phyloP scores from a whole-genome alignment of 208 protist species.

The Phytomonas francai region DNA sequence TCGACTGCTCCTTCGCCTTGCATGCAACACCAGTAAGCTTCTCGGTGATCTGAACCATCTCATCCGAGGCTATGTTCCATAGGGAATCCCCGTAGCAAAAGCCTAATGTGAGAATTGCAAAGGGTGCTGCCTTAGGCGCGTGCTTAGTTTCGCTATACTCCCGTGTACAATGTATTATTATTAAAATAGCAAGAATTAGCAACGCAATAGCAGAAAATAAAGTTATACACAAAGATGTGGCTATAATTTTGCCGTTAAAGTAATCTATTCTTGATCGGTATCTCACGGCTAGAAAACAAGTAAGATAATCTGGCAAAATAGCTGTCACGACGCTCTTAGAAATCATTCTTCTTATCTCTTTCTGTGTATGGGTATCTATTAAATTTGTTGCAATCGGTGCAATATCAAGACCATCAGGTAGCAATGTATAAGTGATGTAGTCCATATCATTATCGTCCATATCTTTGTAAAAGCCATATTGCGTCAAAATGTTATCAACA shows the following conservation, averaged over 20 bases:
- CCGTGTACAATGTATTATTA: conserved; percentile 31
- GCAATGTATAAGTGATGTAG: conserved; percentile 14
- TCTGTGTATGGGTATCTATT: conserved; percentile 5
- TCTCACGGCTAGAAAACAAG: too few relatives aligned
- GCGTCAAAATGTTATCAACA: conserved; percentile 24
- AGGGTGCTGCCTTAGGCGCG: conserved; percentile 60
- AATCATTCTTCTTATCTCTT: conserved; percentile 20
- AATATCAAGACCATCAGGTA: too few relatives aligned
- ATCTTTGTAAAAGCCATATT: conserved; percentile 13
- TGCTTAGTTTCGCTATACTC: conserved; percentile 43
- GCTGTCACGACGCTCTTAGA: neutral
- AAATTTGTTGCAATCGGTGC: conserved; percentile 11
- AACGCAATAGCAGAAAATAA: conserved; percentile 16
- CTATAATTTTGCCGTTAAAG: neutral
- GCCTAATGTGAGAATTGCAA: conserved; percentile 66
- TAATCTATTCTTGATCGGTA: too few relatives aligned
- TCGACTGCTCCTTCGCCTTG: conserved; percentile 25
- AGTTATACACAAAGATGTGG: conserved; percentile 22
- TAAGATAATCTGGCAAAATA: too few relatives aligned
- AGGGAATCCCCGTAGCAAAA: conserved; percentile 49
- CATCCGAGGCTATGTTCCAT: conserved; percentile 54
- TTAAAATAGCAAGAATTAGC: conserved; percentile 17
- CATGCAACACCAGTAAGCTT: conserved; percentile 24
- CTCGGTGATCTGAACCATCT: conserved; percentile 54
- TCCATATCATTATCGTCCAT: conserved; percentile 15